Base-by-base conservation (phyloP, 495 filamentous ascomycete species). In the Talaromyces liani region DNA sequence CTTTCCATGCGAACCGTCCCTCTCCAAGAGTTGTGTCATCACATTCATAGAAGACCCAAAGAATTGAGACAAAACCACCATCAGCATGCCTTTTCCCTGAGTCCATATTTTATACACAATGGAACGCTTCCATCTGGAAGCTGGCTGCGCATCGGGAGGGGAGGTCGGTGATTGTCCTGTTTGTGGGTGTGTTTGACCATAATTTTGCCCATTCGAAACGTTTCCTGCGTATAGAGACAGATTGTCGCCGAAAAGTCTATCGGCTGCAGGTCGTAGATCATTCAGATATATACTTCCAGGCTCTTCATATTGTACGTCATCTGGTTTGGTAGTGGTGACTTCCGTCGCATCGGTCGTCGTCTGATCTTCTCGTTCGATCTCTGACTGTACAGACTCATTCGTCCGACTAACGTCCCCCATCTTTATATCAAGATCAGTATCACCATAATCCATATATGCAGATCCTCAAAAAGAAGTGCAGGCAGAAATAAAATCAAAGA, bases 41-140 rank as follows among this genome's bases (percentile, higher is more conserved):
- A 95, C 82, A 71, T 93, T 95, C 94, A 98, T 98, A 54, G 91
- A 73, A 0, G 88, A 87, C 0, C 89, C 92, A 67, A 97, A 97
- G 39, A 95, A 75, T 75, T 97, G 92, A 9, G 92, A 82, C 24
- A 87, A 31, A 18, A 91, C 72, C 36, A 98, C 88, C 22, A 93
- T 75, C 20, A 88, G 79, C 57, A 93, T 80, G 1, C 89, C 89
- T 65, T 89, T 89, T 68, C 95, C 92, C 60, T 79, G 80, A 4
- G 74, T 25, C 82, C 81, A 85, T 55, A 80, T 70, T 1, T 63
- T 54, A 9, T 62, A 45, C 6, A 67, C 20, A 16, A 45, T 14
- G n/a, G 56, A 58, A 18, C 31, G 56, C 12, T 58, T 33, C 56
- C 56, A 58, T 36, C 56, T 58, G 49, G 71, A 68, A n/a, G 55